These are phyloP conservation scores for Cyclotella distinguenda DNA, from an alignment of 108 stramenopile species.

Conservation along the genomic window DNA sequence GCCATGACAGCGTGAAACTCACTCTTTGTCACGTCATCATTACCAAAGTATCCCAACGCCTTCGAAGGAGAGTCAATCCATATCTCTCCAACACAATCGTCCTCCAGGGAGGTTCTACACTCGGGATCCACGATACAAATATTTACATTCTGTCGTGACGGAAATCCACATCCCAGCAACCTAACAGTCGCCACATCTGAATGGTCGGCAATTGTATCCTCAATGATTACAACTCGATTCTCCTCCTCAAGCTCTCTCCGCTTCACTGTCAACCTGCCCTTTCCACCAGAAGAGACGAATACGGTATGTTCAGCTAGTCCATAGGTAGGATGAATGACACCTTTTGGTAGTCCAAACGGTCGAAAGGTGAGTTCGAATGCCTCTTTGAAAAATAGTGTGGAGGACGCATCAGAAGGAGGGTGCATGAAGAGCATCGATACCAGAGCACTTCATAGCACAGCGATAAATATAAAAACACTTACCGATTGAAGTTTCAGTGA, in stretches of 20 bases:
- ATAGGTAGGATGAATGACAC: slow-evolving; percentile 91
- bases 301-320: slow-evolving; percentile 99
- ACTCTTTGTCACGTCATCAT: slow-evolving; percentile 58
- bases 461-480: background rate
- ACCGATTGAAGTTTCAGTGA: slow-evolving; percentile 68
- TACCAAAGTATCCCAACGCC: slow-evolving; percentile 79
- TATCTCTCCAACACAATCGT: slow-evolving; percentile 87
- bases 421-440: no score
- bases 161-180: slow-evolving; percentile 87
- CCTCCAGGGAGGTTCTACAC: slow-evolving; percentile 38
- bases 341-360: slow-evolving; percentile 66
- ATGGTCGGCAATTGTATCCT: slow-evolving; percentile 7
- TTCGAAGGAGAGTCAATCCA: slow-evolving; percentile 90
- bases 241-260: slow-evolving; percentile 72
- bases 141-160: slow-evolving; percentile 66
- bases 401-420: no score
- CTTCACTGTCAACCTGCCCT: slow-evolving; percentile 62
- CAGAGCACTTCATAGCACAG: no score
- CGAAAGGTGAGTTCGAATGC: slow-evolving; percentile 74
- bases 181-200: slow-evolving; percentile 21
- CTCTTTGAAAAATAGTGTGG: slow-evolving; percentile 13
- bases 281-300: slow-evolving; percentile 90
- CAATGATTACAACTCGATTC: slow-evolving; percentile 35
- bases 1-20: slow-evolving; percentile 72
- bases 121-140: slow-evolving; percentile 80